Conservation (phyloP, 2,329 filamentous ascomycete genomes). For the Fusarium veterinarium region DNA sequence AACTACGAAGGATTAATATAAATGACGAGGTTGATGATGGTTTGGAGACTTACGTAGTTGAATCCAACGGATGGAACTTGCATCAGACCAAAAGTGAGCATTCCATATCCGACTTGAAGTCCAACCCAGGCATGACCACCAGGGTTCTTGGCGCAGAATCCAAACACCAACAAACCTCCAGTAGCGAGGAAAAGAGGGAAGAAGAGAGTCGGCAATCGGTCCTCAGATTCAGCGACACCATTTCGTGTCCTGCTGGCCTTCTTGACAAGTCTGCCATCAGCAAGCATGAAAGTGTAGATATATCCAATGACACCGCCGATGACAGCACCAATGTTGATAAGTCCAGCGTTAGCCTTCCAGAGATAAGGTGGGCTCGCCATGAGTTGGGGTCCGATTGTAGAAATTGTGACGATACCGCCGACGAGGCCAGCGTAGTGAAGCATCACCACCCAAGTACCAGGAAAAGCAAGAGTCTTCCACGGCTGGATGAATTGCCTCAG, state of each 20-base stretch:
- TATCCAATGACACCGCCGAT: slow-evolving; percentile 47
- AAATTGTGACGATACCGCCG: slow-evolving; percentile 51
- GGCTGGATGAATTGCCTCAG: slow-evolving; percentile 15
- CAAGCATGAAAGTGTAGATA: slow-evolving; percentile 42
- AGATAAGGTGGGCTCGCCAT: slow-evolving; percentile 48
- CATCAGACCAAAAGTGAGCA: slow-evolving; percentile 53
- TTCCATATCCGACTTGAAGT: slow-evolving; percentile 49
- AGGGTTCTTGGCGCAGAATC: slow-evolving; percentile 51
- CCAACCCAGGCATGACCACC: slow-evolving; percentile 49
- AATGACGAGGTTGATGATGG: no score
- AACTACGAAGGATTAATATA: slow-evolving; percentile 34
- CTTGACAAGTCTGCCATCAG: slow-evolving; percentile 30
- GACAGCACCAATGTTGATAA: slow-evolving; percentile 51
- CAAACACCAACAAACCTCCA: slow-evolving; percentile 51
- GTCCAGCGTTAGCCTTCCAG: slow-evolving; percentile 49
- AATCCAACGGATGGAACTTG: slow-evolving; percentile 55
- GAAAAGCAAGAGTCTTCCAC: slow-evolving; percentile 40
- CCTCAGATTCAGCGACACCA: slow-evolving; percentile 49
- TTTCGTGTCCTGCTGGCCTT: slow-evolving; percentile 36
- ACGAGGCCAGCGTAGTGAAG: slow-evolving; percentile 53
- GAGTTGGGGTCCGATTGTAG: slow-evolving; percentile 49
- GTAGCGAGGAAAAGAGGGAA: slow-evolving; percentile 48
- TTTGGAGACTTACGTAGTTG: slow-evolving; percentile 49
- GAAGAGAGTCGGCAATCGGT: slow-evolving; percentile 47
- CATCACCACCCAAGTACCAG: slow-evolving; percentile 52